Percentiles rank a stretch among this genome's conserved stretches.
Conservation (phyloP, 495 filamentous ascomycete genomes). For the Trichoderma virens region DNA sequence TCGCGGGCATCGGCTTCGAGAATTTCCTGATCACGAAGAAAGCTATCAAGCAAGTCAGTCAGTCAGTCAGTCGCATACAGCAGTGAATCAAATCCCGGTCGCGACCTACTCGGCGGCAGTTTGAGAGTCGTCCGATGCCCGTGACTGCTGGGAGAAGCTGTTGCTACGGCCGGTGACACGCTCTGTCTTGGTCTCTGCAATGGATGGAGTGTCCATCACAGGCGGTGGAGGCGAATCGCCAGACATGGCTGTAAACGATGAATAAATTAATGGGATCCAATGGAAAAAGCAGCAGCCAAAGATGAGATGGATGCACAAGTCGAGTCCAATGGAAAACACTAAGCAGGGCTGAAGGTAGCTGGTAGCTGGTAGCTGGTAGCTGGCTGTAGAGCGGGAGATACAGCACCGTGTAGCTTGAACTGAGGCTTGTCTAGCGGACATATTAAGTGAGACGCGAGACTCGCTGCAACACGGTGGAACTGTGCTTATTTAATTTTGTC, state of each 20-base stretch:
- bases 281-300: not conserved
- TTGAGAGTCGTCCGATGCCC: constrained; percentile 53
- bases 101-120: constrained; percentile 73
- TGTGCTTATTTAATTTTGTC: not conserved
- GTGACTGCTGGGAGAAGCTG: constrained; percentile 56
- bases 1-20: constrained; percentile 94
- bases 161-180: constrained; percentile 28
- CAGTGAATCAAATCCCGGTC: not conserved
- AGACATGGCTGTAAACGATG: not conserved
- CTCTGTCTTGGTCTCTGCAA: constrained; percentile 1
- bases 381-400: not conserved
- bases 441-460: not conserved
- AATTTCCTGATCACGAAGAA: constrained; percentile 79
- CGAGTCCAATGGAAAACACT: not conserved
- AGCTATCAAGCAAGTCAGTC: constrained; percentile 39
- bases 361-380: too few species aligned
- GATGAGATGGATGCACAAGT: not conserved
- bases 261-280: not conserved
- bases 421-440: not conserved
- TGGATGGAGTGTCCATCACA: not conserved
- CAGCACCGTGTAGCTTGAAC: not conserved
- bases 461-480: fast-evolving
- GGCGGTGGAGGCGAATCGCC: not conserved
- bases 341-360: too few species aligned
- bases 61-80: not conserved